Percentiles rank a stretch among this genome's conserved stretches.
Evolutionary conservation across 306 rosid species (phyloP).

Genomic region (peach (Prunus persica)): Prunus_persica_NCBIv2 NC_034015.1:15745501-15746000

Average conservation of each 20-base stretch:
- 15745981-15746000: neutral
- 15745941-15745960: neutral
- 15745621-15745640: conserved; percentile 5
- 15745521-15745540: conserved; percentile 29
- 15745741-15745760: conserved; percentile 29
- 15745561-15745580: conserved; percentile 37
- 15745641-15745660: neutral
- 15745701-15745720: conserved; percentile 36
- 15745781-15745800: conserved; percentile 11
- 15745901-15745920: neutral
- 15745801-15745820: conserved; percentile 8
- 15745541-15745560: conserved; percentile 32
- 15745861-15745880: neutral
- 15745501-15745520: conserved; percentile 18
- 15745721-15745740: neutral
- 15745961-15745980: neutral
- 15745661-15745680: too few species aligned
- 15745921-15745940: neutral
- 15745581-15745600: conserved; percentile 31
- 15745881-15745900: conserved; percentile 8
- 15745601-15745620: conserved; percentile 4
- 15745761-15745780: neutral
- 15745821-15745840: neutral
- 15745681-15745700: conserved; percentile 6
- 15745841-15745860: neutral